Percentiles rank a stretch among this genome's conserved stretches.
These are phyloP conservation scores for Wickerhamomyces sp. DNA, from an alignment of 1,139 yeast genomes.

Conservation along the genomic window DNA sequence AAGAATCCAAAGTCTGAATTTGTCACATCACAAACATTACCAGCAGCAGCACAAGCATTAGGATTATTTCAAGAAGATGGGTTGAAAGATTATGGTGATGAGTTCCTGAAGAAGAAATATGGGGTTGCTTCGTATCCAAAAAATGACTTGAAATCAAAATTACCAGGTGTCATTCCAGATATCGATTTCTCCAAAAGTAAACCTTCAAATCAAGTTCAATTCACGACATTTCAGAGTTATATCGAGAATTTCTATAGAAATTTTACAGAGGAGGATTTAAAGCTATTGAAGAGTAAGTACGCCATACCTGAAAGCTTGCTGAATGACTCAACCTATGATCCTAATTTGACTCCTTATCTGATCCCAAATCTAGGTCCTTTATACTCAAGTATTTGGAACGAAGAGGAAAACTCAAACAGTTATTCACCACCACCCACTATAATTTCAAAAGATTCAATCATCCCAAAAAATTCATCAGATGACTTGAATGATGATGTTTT, in stretches of 20 bases:
- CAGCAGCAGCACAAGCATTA: conserved; percentile 60
- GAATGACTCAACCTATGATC: conserved; percentile 45
- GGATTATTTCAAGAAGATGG: conserved; percentile 64
- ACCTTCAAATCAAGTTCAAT: conserved; percentile 90
- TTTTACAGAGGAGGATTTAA: conserved; percentile 74
- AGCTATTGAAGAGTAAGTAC: conserved; percentile 59
- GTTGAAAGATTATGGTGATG: conserved; percentile 57
- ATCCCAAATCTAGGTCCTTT: conserved; percentile 84
- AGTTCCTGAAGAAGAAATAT: conserved; percentile 67
- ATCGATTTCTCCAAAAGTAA: conserved; percentile 81
- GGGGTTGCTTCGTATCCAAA: conserved; percentile 91
- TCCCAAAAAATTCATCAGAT: conserved; percentile 60
- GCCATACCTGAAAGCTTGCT: conserved; percentile 50
- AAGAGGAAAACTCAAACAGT: conserved; percentile 54
- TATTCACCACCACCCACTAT: conserved; percentile 33
- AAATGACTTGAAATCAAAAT: conserved; percentile 61
- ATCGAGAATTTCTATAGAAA: conserved; percentile 81
- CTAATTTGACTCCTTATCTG: conserved; percentile 58
- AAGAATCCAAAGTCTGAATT: conserved; percentile 78
- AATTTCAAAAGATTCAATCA: conserved; percentile 38
- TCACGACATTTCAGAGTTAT: conserved; percentile 79
- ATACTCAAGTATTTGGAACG: conserved; percentile 81
- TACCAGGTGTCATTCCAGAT: conserved; percentile 88
- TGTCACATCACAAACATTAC: conserved; percentile 67
- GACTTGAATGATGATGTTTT: conserved; percentile 57